Evolutionary conservation across 1,284 basidiomycete genomes (phyloP).

Genomic region (Tylopilus sp.): DNA sequence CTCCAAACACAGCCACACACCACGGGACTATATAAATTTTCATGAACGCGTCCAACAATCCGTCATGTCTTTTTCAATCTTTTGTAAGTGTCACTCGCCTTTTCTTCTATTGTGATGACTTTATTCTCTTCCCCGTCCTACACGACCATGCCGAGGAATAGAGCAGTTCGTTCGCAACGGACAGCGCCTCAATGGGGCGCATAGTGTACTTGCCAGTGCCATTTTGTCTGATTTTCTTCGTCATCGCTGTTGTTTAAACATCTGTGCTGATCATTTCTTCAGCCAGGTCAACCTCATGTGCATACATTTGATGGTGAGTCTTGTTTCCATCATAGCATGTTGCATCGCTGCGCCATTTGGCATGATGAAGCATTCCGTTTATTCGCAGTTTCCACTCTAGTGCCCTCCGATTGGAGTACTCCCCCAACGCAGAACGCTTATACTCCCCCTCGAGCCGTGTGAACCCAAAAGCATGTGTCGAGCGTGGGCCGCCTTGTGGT

Average conservation of each 20-base stretch:
- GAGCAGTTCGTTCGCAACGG: conserved; percentile 80
- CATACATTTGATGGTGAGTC: conserved; percentile 40
- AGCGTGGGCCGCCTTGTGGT: conserved; percentile 72
- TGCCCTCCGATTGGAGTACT: conserved; percentile 72
- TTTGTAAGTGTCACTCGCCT: conserved; percentile 29
- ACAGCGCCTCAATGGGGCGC: conserved; percentile 63
- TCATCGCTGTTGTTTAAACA: not conserved
- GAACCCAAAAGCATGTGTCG: conserved; percentile 72
- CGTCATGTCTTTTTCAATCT: conserved; percentile 5
- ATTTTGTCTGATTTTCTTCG: conserved; percentile 71
- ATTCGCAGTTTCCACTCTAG: conserved; percentile 87
- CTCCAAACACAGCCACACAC: conserved; percentile 40
- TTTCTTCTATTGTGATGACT: conserved; percentile 62
- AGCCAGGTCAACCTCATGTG: conserved; percentile 8
- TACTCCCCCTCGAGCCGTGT: conserved; percentile 63
- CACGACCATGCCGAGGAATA: conserved; percentile 80
- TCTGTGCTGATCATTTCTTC: conserved; percentile 23
- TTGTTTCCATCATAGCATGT: conserved; percentile 11
- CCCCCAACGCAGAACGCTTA: conserved; percentile 74
- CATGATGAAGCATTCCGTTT: conserved; percentile 72
- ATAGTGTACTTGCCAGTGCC: conserved; percentile 88
- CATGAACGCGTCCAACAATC: not conserved
- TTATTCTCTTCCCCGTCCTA: conserved; percentile 90
- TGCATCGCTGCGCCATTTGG: conserved; percentile 35
- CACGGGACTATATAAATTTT: conserved; percentile 40